A percentile compares a stretch with the other conserved stretches of the same genome.
These are phyloP conservation scores for Debaryomycetaceae sp. DNA, from an alignment of 1,139 yeast genomes.

Conservation along the genomic window DNA sequence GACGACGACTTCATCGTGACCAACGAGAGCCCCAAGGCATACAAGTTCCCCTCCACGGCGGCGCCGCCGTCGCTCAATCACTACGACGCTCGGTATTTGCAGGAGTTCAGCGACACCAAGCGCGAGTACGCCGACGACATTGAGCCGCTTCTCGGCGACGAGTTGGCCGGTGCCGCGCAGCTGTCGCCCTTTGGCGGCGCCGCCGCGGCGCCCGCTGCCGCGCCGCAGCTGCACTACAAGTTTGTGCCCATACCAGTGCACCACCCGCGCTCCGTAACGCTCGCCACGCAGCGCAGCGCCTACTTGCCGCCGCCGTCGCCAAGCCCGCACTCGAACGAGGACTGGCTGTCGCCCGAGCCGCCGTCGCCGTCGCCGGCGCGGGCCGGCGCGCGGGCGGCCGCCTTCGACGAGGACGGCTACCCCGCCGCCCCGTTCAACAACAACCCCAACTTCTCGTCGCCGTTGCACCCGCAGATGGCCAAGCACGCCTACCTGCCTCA, in stretches of 20 bases:
- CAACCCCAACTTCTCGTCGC: slow-evolving; percentile 21
- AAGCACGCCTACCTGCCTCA: slow-evolving; percentile 35
- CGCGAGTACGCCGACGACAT: slow-evolving; percentile 37
- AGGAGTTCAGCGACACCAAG: slow-evolving; percentile 22
- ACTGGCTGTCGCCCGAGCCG: slow-evolving; percentile 42
- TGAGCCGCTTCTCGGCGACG: slow-evolving; percentile 29
- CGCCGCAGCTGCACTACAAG: slow-evolving; percentile 15
- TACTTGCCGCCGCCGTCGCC: slow-evolving; percentile 43
- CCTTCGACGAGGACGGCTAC: background rate
- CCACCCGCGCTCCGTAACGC: slow-evolving; percentile 17
- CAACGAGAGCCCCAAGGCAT: slow-evolving; percentile 35
- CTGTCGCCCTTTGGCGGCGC: slow-evolving; percentile 7
- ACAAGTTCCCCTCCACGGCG: slow-evolving; percentile 45
- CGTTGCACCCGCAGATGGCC: slow-evolving; percentile 21
- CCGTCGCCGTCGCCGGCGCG: slow-evolving; percentile 31
- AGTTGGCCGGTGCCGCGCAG: slow-evolving; percentile 3
- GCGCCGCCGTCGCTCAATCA: slow-evolving; percentile 20
- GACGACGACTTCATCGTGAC: slow-evolving; percentile 38
- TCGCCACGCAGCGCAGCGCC: slow-evolving; percentile 10
- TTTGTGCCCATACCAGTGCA: slow-evolving; percentile 43
- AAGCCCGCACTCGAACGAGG: slow-evolving; percentile 36
- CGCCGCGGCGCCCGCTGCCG: slow-evolving; percentile 40
- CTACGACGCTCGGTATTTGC: slow-evolving; percentile 43
- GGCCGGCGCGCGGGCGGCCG: background rate
- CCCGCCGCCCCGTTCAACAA: slow-evolving; percentile 3